Base-by-base conservation (phyloP, 441 rosid species). In the Corymbia citriodora region DNA sequence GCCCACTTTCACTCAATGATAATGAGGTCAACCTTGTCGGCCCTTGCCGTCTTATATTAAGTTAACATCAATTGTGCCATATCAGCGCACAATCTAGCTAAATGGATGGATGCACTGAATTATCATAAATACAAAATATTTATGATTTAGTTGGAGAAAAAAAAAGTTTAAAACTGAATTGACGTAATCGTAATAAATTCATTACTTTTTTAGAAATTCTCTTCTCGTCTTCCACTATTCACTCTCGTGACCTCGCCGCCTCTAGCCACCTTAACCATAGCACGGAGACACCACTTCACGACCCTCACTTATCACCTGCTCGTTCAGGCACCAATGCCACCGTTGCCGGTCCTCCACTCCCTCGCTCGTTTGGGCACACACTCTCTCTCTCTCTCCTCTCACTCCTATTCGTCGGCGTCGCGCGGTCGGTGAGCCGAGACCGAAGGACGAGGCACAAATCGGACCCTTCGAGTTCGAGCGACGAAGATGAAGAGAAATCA, bases 281-380 rank as follows among this genome's bases (percentile, higher is more conserved):
- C 49, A 36, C 82, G 6, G 10, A 40, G 29, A 36, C 82, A 72
- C 1, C 14, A 5, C 50, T 72, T 36, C 49, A 40, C 29, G 27
- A 21, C 50, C 49, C 29, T 36, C 14, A 10, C 83, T 19, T 19
- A 21, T 27, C 2, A 3, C 82, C 5, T 1, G 16, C 50, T 40
- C 0, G 0, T 74, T 74, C 27, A 16, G 83, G 83, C 29, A 36
- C 4, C 29, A 7, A 40, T 40, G 45, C 45, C 45, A 9, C 27
- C 74, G 2, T 1, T 65, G 2, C 16, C 11, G 3, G 50, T 40
- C 49, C 29, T 36, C 9, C 82, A 36, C 9, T 72, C 27, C 82
- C 25, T 19, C 36, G 5, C 49, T 36, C 4, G 2, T 19, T 21
- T 1, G 2, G 29, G 1, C 5, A 7, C 3, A 1, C 19, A 23